Percentiles rank a stretch among this genome's conserved stretches.
phyloP scores from a whole-genome alignment of 768 basidiomycete species.

The Boletus coccyginus region DNA sequence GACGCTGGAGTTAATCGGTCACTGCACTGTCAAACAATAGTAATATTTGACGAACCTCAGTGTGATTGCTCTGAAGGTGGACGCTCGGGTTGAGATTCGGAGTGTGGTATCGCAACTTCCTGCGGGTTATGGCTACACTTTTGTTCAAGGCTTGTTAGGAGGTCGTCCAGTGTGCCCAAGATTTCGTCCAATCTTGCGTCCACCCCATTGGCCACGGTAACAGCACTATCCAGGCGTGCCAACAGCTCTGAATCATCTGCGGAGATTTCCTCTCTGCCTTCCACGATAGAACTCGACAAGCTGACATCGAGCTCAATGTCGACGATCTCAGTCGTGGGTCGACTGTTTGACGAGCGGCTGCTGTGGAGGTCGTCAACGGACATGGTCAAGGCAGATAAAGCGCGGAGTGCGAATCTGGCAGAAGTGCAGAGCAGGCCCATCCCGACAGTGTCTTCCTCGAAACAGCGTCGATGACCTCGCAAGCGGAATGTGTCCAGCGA shows the following conservation, averaged over 20 bases:
- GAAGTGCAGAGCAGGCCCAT: conserved; percentile 13
- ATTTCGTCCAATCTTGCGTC: conserved; percentile 63
- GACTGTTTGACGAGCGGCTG: conserved; percentile 5
- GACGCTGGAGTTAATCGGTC: neutral
- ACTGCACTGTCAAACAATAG: neutral
- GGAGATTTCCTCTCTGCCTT: conserved; percentile 21
- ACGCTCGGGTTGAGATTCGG: neutral
- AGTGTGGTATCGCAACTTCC: neutral
- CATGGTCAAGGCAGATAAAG: conserved; percentile 22
- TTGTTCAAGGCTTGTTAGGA: conserved; percentile 46
- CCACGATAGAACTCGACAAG: conserved; percentile 31
- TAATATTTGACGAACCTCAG: conserved; percentile 14
- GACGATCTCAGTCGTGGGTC: neutral
- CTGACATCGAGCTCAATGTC: conserved; percentile 39
- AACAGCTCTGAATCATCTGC: conserved; percentile 51
- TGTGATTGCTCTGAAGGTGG: neutral
- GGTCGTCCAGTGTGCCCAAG: conserved; percentile 53
- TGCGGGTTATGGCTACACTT: neutral
- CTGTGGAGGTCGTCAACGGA: conserved; percentile 25
- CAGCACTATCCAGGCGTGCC: conserved; percentile 52
- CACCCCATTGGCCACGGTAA: conserved; percentile 57
- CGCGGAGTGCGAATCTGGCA: conserved; percentile 16
- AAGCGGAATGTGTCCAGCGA: conserved; percentile 47
- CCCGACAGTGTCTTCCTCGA: conserved; percentile 18
- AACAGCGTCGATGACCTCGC: conserved; percentile 44